phyloP scores from a whole-genome alignment of 495 filamentous ascomycete genomes.

The Aspergillus sclerotioniger region DNA sequence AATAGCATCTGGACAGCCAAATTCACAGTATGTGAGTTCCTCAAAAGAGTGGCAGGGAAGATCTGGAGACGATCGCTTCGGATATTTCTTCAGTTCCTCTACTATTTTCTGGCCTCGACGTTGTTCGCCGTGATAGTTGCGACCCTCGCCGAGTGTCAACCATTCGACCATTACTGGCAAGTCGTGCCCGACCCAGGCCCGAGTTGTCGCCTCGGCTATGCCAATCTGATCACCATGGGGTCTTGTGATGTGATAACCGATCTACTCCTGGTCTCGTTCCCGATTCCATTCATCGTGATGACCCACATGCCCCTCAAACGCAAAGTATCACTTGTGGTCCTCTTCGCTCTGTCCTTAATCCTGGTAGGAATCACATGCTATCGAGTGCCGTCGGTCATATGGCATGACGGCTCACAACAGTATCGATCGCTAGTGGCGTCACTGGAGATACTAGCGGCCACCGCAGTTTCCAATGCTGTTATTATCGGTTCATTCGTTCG shows the following conservation, averaged over 20 bases:
- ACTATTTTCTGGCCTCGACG: constrained; percentile 70
- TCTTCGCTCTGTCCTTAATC: constrained; percentile 79
- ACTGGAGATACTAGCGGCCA: constrained; percentile 73
- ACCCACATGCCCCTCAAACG: constrained; percentile 66
- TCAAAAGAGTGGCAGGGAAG: constrained; percentile 68
- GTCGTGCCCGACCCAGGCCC: constrained; percentile 85
- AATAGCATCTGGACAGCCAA: constrained; percentile 88
- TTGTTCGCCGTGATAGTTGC: constrained; percentile 77
- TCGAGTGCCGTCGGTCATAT: constrained; percentile 70
- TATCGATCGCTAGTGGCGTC: constrained; percentile 75
- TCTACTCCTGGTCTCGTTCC: constrained; percentile 79
- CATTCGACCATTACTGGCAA: constrained; percentile 86
- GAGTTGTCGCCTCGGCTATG: constrained; percentile 77
- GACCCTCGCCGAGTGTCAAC: constrained; percentile 81
- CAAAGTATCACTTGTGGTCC: constrained; percentile 63
- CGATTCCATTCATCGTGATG: constrained; percentile 78
- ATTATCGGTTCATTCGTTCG: constrained; percentile 81
- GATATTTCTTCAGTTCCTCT: constrained; percentile 62
- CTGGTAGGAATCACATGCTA: constrained; percentile 75
- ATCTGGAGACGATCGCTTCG: constrained; percentile 72
- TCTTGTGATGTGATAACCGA: constrained; percentile 84
- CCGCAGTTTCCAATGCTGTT: constrained; percentile 71
- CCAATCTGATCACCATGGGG: constrained; percentile 85
- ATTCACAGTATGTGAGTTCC: constrained; percentile 84
- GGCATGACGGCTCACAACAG: constrained; percentile 61